phyloP scores from a whole-genome alignment of 1,284 basidiomycete genomes.

The Naganishia sp. region DNA sequence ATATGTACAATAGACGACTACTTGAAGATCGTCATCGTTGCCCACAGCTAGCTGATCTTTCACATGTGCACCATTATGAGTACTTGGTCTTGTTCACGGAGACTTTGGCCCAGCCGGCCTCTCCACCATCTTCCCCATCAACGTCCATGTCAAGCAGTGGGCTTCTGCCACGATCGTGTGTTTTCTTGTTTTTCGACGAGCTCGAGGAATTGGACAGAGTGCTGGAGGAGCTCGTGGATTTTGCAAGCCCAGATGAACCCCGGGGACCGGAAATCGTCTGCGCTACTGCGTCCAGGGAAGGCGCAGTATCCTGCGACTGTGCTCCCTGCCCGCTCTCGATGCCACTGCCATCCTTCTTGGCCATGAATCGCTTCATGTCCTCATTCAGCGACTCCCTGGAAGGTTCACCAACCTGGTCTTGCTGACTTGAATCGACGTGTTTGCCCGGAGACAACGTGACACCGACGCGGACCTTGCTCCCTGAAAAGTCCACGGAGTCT shows the following conservation, averaged over 20 bases:
- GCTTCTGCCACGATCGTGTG: constrained; percentile 8
- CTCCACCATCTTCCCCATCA: constrained; percentile 27
- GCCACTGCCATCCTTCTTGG: constrained; percentile 7
- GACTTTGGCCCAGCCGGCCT: constrained; percentile 30
- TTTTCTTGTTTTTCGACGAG: constrained; percentile 2
- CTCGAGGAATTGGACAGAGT: constrained; percentile 9
- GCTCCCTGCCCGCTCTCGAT: background rate
- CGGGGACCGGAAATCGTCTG: background rate
- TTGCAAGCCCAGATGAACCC: background rate
- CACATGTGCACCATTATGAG: background rate
- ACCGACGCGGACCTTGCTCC: constrained; percentile 28
- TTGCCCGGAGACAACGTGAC: constrained; percentile 23
- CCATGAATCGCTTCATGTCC: constrained; percentile 1
- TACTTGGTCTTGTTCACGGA: constrained; percentile 30
- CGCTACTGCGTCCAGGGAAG: constrained; percentile 11
- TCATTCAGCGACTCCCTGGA: background rate
- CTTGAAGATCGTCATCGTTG: background rate
- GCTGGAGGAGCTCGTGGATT: constrained; percentile 21
- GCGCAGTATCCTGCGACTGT: background rate
- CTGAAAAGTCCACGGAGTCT: constrained; percentile 21
- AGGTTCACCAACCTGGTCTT: background rate
- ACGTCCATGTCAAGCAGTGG: constrained; percentile 20
- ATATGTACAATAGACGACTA: background rate
- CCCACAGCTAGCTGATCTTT: background rate
- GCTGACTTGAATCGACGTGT: background rate